These are phyloP conservation scores for Xanthoceras sorbifolium DNA, from an alignment of 345 rosid species.

Conservation along the genomic window DNA sequence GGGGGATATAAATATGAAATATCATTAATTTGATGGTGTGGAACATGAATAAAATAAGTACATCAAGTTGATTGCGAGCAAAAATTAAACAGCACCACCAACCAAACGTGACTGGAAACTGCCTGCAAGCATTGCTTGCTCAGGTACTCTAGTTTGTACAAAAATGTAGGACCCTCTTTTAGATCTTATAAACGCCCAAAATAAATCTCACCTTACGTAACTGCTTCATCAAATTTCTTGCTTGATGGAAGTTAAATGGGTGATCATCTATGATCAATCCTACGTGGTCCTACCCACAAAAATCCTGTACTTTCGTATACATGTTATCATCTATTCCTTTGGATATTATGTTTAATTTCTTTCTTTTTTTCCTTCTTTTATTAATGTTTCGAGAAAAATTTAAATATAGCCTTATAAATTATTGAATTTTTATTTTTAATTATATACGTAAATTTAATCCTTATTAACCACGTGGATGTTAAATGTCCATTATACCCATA, in stretches of 20 bases:
- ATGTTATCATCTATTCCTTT: neutral
- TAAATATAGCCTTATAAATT: too few species aligned
- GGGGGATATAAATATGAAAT: neutral
- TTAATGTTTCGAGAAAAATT: neutral
- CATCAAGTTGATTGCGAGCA: neutral
- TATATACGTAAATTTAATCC: too few species aligned
- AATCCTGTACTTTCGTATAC: neutral
- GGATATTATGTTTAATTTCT: neutral
- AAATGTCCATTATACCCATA: too few species aligned
- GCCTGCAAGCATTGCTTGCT: neutral
- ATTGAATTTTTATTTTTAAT: too few species aligned
- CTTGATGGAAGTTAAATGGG: neutral
- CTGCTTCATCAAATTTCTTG: neutral
- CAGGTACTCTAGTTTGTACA: neutral
- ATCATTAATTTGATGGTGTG: too few species aligned
- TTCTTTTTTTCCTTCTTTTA: too few species aligned
- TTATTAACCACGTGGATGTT: too few species aligned
- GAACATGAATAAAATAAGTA: neutral
- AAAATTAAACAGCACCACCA: slow-evolving; percentile 22
- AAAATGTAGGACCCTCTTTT: slow-evolving; percentile 6
- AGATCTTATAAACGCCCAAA: neutral
- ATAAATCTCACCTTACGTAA: neutral
- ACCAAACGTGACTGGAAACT: slow-evolving; percentile 12
- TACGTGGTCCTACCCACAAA: neutral
- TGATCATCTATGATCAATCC: neutral